phyloP scores from a whole-genome alignment of 805 yeast genomes.

The Saccharomycopsis babjevae region DNA sequence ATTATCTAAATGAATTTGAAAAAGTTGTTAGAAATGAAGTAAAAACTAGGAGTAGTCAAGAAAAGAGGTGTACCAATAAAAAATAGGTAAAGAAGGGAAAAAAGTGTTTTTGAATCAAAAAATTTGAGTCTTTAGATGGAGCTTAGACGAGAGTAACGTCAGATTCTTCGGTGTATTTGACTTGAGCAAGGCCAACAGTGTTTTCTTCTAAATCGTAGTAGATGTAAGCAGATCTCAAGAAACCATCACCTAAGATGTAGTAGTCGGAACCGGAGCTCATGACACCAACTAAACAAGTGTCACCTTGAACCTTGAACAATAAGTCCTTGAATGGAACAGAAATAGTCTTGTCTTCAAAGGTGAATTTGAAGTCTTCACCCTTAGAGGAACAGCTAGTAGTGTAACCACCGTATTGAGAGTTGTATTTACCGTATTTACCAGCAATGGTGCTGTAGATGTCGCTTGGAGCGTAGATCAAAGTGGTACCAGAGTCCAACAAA shows the following conservation, averaged over 20 bases:
- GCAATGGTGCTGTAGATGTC: conserved; percentile 24
- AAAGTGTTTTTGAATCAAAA: too few species aligned
- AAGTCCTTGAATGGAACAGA: conserved; percentile 38
- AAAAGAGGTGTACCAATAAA: neutral
- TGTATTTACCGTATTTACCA: conserved; percentile 26
- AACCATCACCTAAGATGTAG: conserved; percentile 44
- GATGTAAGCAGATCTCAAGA: conserved; percentile 41
- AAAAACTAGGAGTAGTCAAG: neutral
- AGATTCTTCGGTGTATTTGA: conserved; percentile 22
- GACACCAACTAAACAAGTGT: conserved; percentile 37
- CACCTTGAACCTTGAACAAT: conserved; percentile 18
- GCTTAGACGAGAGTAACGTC: conserved; percentile 21
- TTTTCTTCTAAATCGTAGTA: conserved; percentile 42
- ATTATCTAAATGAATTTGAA: neutral
- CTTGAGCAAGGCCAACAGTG: conserved; percentile 39
- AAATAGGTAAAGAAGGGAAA: conserved; percentile 27
- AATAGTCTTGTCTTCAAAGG: conserved; percentile 50
- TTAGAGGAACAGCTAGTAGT: conserved; percentile 33
- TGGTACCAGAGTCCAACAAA: conserved; percentile 50
- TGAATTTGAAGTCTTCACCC: conserved; percentile 31
- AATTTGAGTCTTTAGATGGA: neutral
- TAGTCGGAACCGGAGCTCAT: conserved; percentile 26
- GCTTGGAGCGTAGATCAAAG: conserved; percentile 39
- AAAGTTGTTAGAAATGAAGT: neutral
- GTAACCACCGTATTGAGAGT: conserved; percentile 33